Evolutionary conservation across 139 green algal species (phyloP).

Genomic region (Asterochloris sp.): DNA sequence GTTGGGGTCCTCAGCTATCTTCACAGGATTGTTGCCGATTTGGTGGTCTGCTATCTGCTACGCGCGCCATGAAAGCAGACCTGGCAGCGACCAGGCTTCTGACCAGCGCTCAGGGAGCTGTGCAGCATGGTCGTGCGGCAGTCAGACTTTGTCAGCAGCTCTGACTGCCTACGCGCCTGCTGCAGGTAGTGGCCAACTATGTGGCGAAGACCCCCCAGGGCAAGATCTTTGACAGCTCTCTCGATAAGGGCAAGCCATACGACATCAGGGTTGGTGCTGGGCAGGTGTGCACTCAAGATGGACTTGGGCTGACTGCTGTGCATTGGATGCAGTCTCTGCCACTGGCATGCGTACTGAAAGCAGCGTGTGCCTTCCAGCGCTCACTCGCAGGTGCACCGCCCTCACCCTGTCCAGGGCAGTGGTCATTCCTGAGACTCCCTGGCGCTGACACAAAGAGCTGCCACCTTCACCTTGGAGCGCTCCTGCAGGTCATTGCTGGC

Average conservation of each 20-base stretch:
- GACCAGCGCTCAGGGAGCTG: not conserved
- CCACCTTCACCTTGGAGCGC: not conserved
- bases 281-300: slow-evolving; percentile 34
- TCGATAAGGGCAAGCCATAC: slow-evolving; percentile 84
- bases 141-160: not conserved
- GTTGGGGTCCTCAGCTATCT: not conserved
- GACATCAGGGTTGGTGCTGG: slow-evolving; percentile 79
- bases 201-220: slow-evolving; percentile 80
- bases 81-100: not conserved
- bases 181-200: slow-evolving; percentile 86
- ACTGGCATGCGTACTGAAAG: no score
- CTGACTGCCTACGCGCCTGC: not conserved
- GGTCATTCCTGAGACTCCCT: no score
- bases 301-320: no score
- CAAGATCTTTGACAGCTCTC: slow-evolving; percentile 79
- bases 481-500: slow-evolving; percentile 56
- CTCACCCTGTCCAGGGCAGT: no score
- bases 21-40: not conserved
- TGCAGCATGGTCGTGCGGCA: not conserved
- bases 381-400: not conserved
- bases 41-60: not conserved
- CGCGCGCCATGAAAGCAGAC: not conserved
- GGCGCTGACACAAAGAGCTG: no score
- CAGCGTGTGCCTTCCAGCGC: no score
- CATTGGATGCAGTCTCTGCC: no score